Base-by-base conservation (phyloP, 1,284 basidiomycete genomes). In the Marasmius sp. region DNA sequence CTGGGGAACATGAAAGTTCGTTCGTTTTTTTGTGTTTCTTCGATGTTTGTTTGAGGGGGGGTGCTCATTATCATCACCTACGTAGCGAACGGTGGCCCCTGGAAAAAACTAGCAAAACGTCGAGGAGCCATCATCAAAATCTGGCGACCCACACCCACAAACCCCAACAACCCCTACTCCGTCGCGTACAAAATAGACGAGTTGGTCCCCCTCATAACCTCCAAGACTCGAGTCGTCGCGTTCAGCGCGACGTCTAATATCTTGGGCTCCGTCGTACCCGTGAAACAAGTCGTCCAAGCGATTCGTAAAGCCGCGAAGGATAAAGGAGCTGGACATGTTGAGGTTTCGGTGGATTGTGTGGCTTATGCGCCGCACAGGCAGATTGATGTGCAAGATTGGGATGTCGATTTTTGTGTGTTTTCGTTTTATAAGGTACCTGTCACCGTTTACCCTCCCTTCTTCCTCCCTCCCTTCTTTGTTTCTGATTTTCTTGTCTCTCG, bases 361-460 rank as follows among this genome's bases (percentile, higher is more conserved):
- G 90, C 91, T 3, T 93, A 89, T 67, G 89, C 90, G 3, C 91
- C 91, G 0, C 91, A 93, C 69, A 78, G 89, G 9, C 74, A 76
- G 55, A 83, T 93, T 20, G 84, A 90, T 66, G 90, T 92, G 4
- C 81, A 80, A 64, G 85, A 80, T 51, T 92, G 90, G 91, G 89
- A 91, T 59, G 81, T 91, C 41, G 90, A 93, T 67, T 91, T 86
- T 69, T 84, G 81, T 52, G 84, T 87, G 58, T 88, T 92, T 71
- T 86, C 88, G 1, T 82, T 87, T 65, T 93, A 93, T 79, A 93
- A 93, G 83, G 91, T 88, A 48, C n/a, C n/a, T n/a, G n/a, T n/a
- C n/a, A n/a, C n/a, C n/a, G n/a, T n/a, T n/a, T n/a, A n/a, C n/a
- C n/a, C n/a, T n/a, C n/a, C n/a, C n/a, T n/a, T n/a, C n/a, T n/a